Conservation (phyloP, 331 rosid species). For the Pyrus hybrid region DNA sequence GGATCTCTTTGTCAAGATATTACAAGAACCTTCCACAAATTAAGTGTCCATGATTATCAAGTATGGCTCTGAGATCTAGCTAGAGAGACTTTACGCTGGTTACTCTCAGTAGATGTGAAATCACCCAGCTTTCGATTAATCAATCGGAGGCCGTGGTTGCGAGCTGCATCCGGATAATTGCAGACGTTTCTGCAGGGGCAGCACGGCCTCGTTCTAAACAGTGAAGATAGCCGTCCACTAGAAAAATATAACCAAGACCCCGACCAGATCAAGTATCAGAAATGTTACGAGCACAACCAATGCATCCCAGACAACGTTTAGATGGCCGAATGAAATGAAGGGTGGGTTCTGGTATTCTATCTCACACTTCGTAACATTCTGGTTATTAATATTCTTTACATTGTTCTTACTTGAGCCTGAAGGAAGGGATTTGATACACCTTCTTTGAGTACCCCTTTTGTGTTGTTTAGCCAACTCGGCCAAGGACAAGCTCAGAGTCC, state of each 20-base stretch:
- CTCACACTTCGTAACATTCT: too few species aligned
- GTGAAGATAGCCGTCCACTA: constrained; percentile 77
- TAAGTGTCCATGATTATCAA: background rate
- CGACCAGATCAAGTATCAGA: constrained; percentile 11
- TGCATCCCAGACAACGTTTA: too few species aligned
- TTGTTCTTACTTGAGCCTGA: too few species aligned
- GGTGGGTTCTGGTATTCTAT: too few species aligned
- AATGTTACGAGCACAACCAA: background rate
- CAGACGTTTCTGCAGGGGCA: constrained; percentile 29
- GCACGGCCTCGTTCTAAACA: constrained; percentile 91
- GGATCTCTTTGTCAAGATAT: background rate
- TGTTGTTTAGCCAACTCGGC: too few species aligned
- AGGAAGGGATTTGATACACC: too few species aligned
- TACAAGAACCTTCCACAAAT: background rate
- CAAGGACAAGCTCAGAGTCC: too few species aligned
- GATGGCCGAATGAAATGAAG: background rate
- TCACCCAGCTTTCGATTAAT: constrained; percentile 40
- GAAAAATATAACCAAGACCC: constrained; percentile 19
- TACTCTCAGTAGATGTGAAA: constrained; percentile 7
- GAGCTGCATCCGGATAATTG: constrained; percentile 45
- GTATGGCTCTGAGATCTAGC: background rate
- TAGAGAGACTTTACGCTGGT: background rate
- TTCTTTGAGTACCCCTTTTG: too few species aligned
- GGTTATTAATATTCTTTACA: too few species aligned
- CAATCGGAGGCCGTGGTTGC: constrained; percentile 37